Percentiles rank a stretch among this genome's conserved stretches.
phyloP scores from a whole-genome alignment of 2,329 filamentous ascomycete species.

The Trichoderma hamatum region DNA sequence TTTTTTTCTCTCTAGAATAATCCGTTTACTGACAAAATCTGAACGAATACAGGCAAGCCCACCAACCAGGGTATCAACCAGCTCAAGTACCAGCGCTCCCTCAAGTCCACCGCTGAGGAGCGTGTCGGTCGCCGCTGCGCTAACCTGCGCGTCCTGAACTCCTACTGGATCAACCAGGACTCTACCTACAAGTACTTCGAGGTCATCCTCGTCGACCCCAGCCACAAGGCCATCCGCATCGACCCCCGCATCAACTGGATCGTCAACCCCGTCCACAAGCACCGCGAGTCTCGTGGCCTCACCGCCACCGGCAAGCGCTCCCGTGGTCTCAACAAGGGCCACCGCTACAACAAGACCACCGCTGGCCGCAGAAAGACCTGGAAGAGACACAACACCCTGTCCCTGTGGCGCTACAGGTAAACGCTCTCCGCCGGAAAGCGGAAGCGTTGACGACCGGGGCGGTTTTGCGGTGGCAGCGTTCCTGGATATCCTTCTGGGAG shows the following conservation, averaged over 20 bases:
- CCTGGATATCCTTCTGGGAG: constrained; percentile 11
- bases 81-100: constrained; percentile 99
- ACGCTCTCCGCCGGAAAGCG: constrained; percentile 30
- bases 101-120: constrained; percentile 97
- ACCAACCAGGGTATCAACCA: constrained; percentile 99
- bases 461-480: constrained; percentile 1
- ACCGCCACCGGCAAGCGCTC: constrained; percentile 99
- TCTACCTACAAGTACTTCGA: constrained; percentile 99
- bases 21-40: not conserved
- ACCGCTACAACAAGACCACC: constrained; percentile 98
- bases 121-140: constrained; percentile 98
- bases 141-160: constrained; percentile 99
- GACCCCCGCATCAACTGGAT: constrained; percentile 99
- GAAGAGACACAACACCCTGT: constrained; percentile 99
- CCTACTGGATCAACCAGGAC: constrained; percentile 99
- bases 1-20: not conserved
- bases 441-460: constrained; percentile 13
- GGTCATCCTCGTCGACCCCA: constrained; percentile 98
- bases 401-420: constrained; percentile 97
- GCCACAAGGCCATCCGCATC: constrained; percentile 99
- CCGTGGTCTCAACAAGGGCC: constrained; percentile 98
- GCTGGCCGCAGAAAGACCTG: constrained; percentile 99
- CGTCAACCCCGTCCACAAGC: constrained; percentile 99
- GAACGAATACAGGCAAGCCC: constrained; percentile 77
- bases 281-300: constrained; percentile 96